Evolutionary conservation across 305 asterid species (phyloP), one percentile per base, ranked within the genome.

Genomic region (Solanum hybrid): DNA sequence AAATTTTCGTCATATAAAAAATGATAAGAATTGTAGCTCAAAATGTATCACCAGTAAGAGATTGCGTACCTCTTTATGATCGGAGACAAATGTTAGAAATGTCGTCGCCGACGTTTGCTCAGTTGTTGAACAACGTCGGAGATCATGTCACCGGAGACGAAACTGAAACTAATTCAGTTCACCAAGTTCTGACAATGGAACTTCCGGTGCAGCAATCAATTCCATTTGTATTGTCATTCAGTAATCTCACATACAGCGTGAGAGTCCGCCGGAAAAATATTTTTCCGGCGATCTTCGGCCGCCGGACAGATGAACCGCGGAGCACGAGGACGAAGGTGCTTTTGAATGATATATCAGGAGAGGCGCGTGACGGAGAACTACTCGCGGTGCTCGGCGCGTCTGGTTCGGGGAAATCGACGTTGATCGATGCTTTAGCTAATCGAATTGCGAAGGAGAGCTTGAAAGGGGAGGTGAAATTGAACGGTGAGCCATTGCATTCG

Each of bases 181-280:
- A 79, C 75, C 89, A 37, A 24, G 41, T n/a, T 32, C 79, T 89
- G 14, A 32, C 78, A 1, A 39, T 89, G 5, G 89, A 87, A 22
- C 27, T 2, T 3, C 27, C 7, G 14, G 27, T 4, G 82, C 27
- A 77, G 27, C 24, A 17, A 3, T 65, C 89, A 1, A 34, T 87
- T 77, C 97, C 96, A 0, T 93, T 95, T 15, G 91, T 91, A 4
- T 95, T 96, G 12, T 91, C 97, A 1, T 96, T 96, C 88, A 91
- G 17, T 8, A 90, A 95, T 41, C 93, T 96, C 12, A 94, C 95
- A 0, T 95, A 96, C 89, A 93, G 93, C 3, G 92, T 94, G 32
- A 94, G 92, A 79, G 45, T 87, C 10, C 37, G 90, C 51, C 91
- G 92, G 6, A 92, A 90, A 39, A 36, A 80, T 61, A 5, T 78